These are phyloP conservation scores for Ceratocystis huliohia DNA, from an alignment of 2,329 filamentous ascomycete genomes.

Conservation along the genomic window DNA sequence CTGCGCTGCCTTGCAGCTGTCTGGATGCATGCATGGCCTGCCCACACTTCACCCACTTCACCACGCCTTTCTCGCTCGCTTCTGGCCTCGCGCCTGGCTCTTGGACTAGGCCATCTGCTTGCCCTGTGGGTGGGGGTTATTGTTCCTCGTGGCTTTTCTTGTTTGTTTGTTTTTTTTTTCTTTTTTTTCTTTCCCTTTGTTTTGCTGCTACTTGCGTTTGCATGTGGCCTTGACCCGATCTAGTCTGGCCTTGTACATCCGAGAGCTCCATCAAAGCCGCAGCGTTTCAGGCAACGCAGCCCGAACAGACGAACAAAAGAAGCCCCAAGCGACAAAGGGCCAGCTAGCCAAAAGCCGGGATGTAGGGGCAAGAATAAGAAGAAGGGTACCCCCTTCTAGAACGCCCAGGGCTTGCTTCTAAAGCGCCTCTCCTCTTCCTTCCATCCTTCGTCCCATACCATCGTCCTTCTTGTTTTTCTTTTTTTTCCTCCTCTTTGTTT, in stretches of 20 bases:
- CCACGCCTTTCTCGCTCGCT: too few relatives aligned
- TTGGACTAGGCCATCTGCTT: too few relatives aligned
- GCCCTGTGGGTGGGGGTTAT: too few relatives aligned
- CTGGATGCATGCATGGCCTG: too few relatives aligned
- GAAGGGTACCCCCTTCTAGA: not conserved
- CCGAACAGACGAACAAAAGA: not conserved
- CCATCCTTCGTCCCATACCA: not conserved
- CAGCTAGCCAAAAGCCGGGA: not conserved
- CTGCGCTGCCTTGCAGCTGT: too few relatives aligned
- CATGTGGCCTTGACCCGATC: not conserved
- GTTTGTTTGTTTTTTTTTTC: too few relatives aligned
- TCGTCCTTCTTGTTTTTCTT: not conserved
- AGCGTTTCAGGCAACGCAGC: constrained; percentile 6
- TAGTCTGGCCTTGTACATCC: not conserved
- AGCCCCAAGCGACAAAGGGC: constrained; percentile 1
- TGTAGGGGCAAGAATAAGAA: not conserved
- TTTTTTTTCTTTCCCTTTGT: too few relatives aligned
- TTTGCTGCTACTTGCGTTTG: not conserved
- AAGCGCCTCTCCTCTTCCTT: not conserved
- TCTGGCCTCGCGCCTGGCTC: too few relatives aligned
- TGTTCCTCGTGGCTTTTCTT: too few relatives aligned
- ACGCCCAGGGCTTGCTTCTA: not conserved
- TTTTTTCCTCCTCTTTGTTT: not conserved
- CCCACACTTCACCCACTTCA: too few relatives aligned
- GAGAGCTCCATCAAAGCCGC: constrained; percentile 8